Percentiles rank a stretch among this genome's conserved stretches.
Evolutionary conservation across 2,329 filamentous ascomycete species (phyloP).

Genomic region (Blastomyces silverae): DNA sequence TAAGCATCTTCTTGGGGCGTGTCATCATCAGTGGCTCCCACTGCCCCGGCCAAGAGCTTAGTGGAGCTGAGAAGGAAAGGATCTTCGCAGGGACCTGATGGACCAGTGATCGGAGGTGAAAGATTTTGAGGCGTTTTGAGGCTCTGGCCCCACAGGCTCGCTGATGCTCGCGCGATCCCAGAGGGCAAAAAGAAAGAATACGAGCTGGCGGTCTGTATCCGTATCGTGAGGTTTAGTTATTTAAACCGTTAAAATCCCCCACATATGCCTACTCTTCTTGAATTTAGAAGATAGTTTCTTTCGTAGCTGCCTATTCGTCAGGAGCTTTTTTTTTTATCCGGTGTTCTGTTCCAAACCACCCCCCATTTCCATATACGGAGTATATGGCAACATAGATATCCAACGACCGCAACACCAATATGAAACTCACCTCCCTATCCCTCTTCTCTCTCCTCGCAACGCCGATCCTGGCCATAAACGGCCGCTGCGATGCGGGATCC

Average conservation of each 20-base stretch:
- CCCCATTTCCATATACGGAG: not conserved
- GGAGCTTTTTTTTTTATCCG: not conserved
- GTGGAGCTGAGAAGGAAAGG: not conserved
- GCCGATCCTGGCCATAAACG: conserved; percentile 6
- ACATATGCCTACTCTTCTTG: not conserved
- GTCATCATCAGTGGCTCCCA: not conserved
- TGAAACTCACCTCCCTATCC: conserved; percentile 4
- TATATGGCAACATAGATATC: not conserved
- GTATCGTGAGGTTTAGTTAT: not conserved
- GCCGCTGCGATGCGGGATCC: conserved; percentile 2
- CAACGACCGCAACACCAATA: not conserved
- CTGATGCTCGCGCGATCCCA: not conserved
- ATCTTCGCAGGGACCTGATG: not conserved
- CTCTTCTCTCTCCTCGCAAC: not conserved
- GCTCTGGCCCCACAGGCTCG: not conserved
- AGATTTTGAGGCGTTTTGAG: not conserved
- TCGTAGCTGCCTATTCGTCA: not conserved
- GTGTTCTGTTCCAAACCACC: not conserved
- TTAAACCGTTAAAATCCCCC: not conserved
- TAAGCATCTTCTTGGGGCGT: too few species aligned
- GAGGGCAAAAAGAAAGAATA: not conserved
- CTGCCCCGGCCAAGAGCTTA: not conserved
- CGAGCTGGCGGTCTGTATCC: not conserved
- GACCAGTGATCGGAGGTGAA: not conserved
- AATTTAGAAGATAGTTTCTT: not conserved